Evolutionary conservation across 2,329 filamentous ascomycete genomes (phyloP).

Genomic region (Claviceps digitariae): DNA sequence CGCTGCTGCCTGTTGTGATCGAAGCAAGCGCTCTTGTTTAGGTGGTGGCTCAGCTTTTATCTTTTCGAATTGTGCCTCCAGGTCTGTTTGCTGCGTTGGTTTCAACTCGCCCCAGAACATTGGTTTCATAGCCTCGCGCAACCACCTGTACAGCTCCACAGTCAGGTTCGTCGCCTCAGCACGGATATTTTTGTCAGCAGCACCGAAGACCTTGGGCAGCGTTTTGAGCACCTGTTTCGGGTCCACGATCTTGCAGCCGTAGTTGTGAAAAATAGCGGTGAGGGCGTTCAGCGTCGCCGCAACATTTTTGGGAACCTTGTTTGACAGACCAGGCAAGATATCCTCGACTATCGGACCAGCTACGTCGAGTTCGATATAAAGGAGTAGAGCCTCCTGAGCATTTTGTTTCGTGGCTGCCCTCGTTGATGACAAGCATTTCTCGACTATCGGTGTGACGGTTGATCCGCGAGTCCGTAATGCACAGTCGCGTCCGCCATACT

Average conservation of each 20-base stretch:
- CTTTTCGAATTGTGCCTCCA: conserved; percentile 89
- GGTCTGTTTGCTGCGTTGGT: conserved; percentile 83
- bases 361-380: conserved; percentile 83
- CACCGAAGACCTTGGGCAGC: conserved; percentile 81
- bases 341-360: conserved; percentile 82
- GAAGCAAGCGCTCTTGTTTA: conserved; percentile 79
- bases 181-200: conserved; percentile 96
- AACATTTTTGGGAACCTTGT: conserved; percentile 87
- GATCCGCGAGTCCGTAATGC: conserved; percentile 63
- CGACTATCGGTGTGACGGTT: conserved; percentile 67
- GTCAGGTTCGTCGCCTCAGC: conserved; percentile 84
- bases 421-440: conserved; percentile 83
- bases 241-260: conserved; percentile 86
- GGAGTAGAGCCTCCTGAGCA: conserved; percentile 69
- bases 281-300: conserved; percentile 58
- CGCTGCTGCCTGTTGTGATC: conserved; percentile 76
- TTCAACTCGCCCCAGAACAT: conserved; percentile 96
- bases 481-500: conserved; percentile 72
- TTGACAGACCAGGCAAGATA: conserved; percentile 64
- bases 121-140: conserved; percentile 94
- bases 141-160: conserved; percentile 92
- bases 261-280: conserved; percentile 79
- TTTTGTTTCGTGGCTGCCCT: conserved; percentile 80
- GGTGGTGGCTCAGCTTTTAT: conserved; percentile 76
- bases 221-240: conserved; percentile 82